Percentiles rank a stretch among this genome's conserved stretches.
Conservation (phyloP, 2,329 filamentous ascomycete genomes). For the Ophiostoma fasciatum region DNA sequence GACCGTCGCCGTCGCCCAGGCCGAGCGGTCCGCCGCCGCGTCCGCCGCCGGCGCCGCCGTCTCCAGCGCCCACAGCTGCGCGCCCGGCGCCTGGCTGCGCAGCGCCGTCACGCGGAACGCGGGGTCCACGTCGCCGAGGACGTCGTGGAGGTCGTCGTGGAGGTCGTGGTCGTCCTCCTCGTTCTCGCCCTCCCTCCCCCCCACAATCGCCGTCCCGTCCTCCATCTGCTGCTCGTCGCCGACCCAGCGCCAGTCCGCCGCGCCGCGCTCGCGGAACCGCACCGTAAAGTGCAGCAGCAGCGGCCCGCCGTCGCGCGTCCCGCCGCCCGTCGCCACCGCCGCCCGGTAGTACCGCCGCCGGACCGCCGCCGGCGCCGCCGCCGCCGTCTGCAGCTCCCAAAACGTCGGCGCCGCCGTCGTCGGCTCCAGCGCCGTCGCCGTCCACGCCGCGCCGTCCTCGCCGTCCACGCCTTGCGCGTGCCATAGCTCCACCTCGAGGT, state of each 20-base stretch:
- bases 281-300: conserved; percentile 52
- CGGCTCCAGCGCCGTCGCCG: conserved; percentile 31
- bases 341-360: conserved; percentile 38
- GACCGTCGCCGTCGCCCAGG: conserved; percentile 38
- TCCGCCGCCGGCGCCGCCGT: conserved; percentile 40
- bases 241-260: conserved; percentile 57
- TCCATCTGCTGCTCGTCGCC: conserved; percentile 47
- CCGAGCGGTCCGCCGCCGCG: conserved; percentile 27
- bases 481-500: conserved; percentile 65
- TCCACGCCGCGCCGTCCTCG: conserved; percentile 20
- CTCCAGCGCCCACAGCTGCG: conserved; percentile 55
- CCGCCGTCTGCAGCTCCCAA: conserved; percentile 28
- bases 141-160: conserved; percentile 18
- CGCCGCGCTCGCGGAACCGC: conserved; percentile 48
- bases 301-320: conserved; percentile 25
- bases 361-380: conserved; percentile 17
- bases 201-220: no score
- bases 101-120: conserved; percentile 38
- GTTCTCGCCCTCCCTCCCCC: conserved; percentile 22
- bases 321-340: conserved; percentile 24
- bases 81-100: conserved; percentile 51
- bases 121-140: conserved; percentile 42
- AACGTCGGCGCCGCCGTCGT: not conserved
- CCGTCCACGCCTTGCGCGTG: conserved; percentile 38
- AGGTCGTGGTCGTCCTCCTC: conserved; percentile 14